Percentiles rank a stretch among this genome's conserved stretches.
phyloP scores from a whole-genome alignment of 805 yeast species.

The Spencermartinsiella europaea region DNA sequence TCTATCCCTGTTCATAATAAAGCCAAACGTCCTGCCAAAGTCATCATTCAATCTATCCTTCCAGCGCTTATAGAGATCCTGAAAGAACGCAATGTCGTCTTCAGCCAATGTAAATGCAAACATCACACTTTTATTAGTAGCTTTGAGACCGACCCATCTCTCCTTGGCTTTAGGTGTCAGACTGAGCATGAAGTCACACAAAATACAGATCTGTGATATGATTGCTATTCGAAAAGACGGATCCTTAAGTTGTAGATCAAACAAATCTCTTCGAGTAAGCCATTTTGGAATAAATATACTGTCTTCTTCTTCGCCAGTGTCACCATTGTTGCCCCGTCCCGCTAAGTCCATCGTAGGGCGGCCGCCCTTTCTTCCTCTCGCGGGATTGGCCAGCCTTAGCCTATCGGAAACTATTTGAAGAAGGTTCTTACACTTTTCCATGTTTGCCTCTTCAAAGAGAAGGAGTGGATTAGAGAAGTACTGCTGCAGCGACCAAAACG shows the following conservation, averaged over 20 bases:
- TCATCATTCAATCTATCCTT: conserved; percentile 6
- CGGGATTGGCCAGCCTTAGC: conserved; percentile 6
- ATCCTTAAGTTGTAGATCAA: conserved; percentile 31
- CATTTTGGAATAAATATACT: conserved; percentile 31
- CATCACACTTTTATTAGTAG: conserved; percentile 22
- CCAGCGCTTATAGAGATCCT: conserved; percentile 4
- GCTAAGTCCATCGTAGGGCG: not conserved
- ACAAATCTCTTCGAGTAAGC: conserved; percentile 31
- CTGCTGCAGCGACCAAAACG: conserved; percentile 31
- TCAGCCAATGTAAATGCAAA: conserved; percentile 17
- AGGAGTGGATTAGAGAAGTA: conserved; percentile 26
- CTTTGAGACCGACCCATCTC: conserved; percentile 10
- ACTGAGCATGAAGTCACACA: conserved; percentile 26
- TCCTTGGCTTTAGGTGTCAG: conserved; percentile 13
- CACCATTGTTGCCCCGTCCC: not conserved
- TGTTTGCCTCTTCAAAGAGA: conserved; percentile 9
- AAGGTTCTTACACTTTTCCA: conserved; percentile 14
- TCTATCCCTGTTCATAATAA: conserved; percentile 23
- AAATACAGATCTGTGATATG: conserved; percentile 26
- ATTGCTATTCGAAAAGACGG: conserved; percentile 28
- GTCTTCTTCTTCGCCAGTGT: conserved; percentile 7
- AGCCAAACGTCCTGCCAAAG: conserved; percentile 14
- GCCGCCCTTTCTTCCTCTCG: conserved; percentile 4
- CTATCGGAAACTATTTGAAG: conserved; percentile 18
- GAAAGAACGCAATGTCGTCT: conserved; percentile 19